Conservation (phyloP, 345 rosid genomes). For the Eucalyptus shirleyi region DNA sequence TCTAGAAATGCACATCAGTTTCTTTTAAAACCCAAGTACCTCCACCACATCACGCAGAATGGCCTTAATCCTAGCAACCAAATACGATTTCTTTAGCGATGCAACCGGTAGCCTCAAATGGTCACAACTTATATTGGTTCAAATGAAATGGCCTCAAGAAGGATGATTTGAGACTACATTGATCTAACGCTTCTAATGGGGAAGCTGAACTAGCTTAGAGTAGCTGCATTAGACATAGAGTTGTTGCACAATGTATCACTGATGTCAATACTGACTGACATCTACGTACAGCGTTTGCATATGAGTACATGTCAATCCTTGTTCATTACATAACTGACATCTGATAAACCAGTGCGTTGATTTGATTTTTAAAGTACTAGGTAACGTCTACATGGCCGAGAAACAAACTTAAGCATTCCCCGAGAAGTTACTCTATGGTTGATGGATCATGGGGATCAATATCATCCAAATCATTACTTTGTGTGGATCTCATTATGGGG, state of each 20-base stretch:
- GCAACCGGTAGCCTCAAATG: too few relatives aligned
- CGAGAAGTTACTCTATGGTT: background rate
- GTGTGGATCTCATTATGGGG: background rate
- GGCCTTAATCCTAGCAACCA: background rate
- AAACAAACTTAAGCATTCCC: background rate
- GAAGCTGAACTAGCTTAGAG: background rate
- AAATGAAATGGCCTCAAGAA: too few relatives aligned
- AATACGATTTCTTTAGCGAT: rapidly evolving
- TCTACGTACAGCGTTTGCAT: too few relatives aligned
- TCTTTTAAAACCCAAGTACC: background rate
- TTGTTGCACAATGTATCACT: background rate
- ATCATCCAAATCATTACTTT: background rate
- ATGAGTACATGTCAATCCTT: background rate
- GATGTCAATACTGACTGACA: too few relatives aligned
- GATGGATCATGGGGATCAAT: background rate
- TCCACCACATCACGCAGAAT: background rate
- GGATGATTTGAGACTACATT: too few relatives aligned
- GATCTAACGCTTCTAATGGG: background rate
- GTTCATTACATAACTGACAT: background rate
- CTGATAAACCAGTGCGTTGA: background rate
- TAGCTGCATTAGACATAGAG: background rate
- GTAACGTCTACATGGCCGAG: background rate
- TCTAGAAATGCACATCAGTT: background rate
- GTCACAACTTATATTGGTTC: too few relatives aligned
- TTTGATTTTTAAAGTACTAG: background rate